Evolutionary conservation across 768 basidiomycete genomes (phyloP), one percentile per base, ranked within the genome.

Genomic region (Tylopilus cervinicoccineus): DNA sequence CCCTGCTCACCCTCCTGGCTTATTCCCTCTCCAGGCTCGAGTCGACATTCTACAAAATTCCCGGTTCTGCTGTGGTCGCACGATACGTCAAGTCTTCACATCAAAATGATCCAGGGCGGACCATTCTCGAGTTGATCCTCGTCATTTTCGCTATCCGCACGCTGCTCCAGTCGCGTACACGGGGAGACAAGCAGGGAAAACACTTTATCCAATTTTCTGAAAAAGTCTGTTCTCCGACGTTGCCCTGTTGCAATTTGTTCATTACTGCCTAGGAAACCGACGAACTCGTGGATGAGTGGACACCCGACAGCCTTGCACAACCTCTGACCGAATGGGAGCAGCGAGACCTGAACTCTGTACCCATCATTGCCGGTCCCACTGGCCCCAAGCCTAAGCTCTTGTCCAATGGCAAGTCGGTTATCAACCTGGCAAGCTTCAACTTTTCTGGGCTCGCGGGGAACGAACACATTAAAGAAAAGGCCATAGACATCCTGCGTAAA

Each of bases 241-340:
- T 16, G 12, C n/a, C 14, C 38, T n/a, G 1, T 20, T 4, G 13
- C 20, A 11, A 19, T 33, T 48, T 5, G 24, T 53, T 42, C 5
- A 38, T 12, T n/a, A 13, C 12, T 6, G 2, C 32, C 6, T 16
- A 96, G 93, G 96, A 98, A 84, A 81, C 98, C 36, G 84, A 98
- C 63, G 96, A 98, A 62, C 78, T 98, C 23, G 93, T 99, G 1
- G 86, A 91, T 43, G 96, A 98, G 67, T 99, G 93, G 92, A 72
- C 72, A 3, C 96, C 96, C 0, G 90, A 94, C 52, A 82, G 89
- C 8, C 77, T 99, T 9, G 83, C 77, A 4, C 77, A 75, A 33
- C 81, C 87, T 6, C 71, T 89, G 31, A 72, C 69, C 5, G 65
- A 75, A 4, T 69, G 71, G 34, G 87, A 93, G 52, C 72, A 78